phyloP scores from a whole-genome alignment of 2,329 filamentous ascomycete genomes.

The Coleophoma eucalyptorum region DNA sequence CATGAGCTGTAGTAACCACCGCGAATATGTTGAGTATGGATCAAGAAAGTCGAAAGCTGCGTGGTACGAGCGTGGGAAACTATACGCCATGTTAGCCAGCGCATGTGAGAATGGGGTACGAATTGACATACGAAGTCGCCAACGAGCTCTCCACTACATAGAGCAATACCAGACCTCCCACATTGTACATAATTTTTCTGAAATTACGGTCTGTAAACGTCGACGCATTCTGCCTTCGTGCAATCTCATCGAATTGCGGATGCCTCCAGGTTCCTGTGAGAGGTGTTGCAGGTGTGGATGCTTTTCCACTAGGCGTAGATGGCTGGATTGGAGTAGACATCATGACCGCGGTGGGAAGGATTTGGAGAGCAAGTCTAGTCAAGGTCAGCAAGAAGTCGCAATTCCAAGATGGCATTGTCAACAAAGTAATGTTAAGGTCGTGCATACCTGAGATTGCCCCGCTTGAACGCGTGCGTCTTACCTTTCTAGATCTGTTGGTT shows the following conservation, averaged over 20 bases:
- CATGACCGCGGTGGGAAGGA: not conserved
- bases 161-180: slow-evolving; percentile 45
- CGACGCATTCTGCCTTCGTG: slow-evolving; percentile 71
- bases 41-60: slow-evolving; percentile 12
- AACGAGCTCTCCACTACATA: slow-evolving; percentile 38
- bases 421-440: slow-evolving; percentile 5
- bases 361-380: not conserved
- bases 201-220: slow-evolving; percentile 79
- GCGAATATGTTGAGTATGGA: slow-evolving; percentile 27
- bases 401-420: slow-evolving; percentile 7
- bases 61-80: slow-evolving; percentile 22
- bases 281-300: slow-evolving; percentile 20
- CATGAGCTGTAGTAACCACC: slow-evolving; percentile 47
- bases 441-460: not conserved
- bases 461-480: slow-evolving; percentile 1
- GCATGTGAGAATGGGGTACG: not conserved
- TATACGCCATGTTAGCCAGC: slow-evolving; percentile 10
- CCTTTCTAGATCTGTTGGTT: slow-evolving; percentile 12
- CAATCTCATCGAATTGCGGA: slow-evolving; percentile 83
- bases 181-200: slow-evolving; percentile 65
- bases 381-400: too few species aligned
- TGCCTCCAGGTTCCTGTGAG: slow-evolving; percentile 81
- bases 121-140: slow-evolving; percentile 16
- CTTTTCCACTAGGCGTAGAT: slow-evolving; percentile 16
- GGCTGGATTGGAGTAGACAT: slow-evolving; percentile 21